Evolutionary conservation across 2,329 filamentous ascomycete genomes (phyloP).

Genomic region (Phaeosphaeria sp.): DNA sequence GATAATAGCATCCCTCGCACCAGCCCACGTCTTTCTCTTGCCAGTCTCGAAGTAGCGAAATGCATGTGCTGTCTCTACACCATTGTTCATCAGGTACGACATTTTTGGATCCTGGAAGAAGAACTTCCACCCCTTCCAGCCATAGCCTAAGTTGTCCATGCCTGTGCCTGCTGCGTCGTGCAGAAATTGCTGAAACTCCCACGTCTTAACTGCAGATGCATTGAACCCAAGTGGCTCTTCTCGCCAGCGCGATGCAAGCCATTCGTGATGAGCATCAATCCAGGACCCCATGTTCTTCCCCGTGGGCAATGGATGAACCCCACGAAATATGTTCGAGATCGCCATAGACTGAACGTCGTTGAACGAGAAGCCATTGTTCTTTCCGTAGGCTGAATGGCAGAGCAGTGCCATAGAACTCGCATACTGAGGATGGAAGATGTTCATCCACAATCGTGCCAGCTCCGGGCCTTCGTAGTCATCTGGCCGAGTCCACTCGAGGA

Average conservation of each 20-base stretch:
- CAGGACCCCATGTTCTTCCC: conserved; percentile 8
- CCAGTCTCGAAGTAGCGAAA: conserved; percentile 47
- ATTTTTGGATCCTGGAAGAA: conserved; percentile 44
- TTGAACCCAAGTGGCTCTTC: conserved; percentile 24
- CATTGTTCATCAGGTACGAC: conserved; percentile 41
- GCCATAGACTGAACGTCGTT: conserved; percentile 24
- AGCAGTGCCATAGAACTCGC: conserved; percentile 18
- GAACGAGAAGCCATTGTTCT: conserved; percentile 27
- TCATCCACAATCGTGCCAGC: conserved; percentile 18
- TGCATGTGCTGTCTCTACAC: conserved; percentile 41
- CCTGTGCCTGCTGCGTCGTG: conserved; percentile 42
- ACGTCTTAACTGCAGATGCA: conserved; percentile 21
- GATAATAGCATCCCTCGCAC: conserved; percentile 20
- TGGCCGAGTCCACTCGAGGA: conserved; percentile 23
- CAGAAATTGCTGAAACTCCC: conserved; percentile 36
- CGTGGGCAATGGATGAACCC: conserved; percentile 13
- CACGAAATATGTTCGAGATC: conserved; percentile 19
- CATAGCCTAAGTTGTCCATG: conserved; percentile 43
- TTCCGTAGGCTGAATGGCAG: conserved; percentile 20
- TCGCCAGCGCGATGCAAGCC: conserved; percentile 17
- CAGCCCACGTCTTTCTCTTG: conserved; percentile 30
- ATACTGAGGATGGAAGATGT: conserved; percentile 20
- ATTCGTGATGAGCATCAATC: conserved; percentile 15
- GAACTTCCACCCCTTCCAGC: conserved; percentile 42
- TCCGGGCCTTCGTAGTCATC: conserved; percentile 39